Percentiles rank a stretch among this genome's conserved stretches.
Evolutionary conservation across 495 filamentous ascomycete species (phyloP).

Genomic region (Collariella sp.): DNA sequence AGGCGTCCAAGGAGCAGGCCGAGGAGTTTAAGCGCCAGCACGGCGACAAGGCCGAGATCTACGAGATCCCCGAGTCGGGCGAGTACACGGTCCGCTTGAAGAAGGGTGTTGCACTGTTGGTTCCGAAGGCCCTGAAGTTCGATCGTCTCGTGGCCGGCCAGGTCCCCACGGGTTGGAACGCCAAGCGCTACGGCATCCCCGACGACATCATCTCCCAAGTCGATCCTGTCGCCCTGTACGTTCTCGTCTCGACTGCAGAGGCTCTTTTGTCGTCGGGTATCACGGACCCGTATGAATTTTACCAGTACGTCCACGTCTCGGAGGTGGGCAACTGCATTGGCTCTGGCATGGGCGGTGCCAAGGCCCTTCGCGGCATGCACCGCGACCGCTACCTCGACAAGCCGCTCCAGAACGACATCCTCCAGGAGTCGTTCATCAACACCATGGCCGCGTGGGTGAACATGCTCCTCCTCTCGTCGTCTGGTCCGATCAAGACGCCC

Average conservation of each 20-base stretch:
- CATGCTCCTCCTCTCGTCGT: constrained; percentile 94
- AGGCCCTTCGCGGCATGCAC: constrained; percentile 93
- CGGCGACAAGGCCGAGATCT: constrained; percentile 93
- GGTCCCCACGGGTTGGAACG: constrained; percentile 94
- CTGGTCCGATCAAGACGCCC: constrained; percentile 96
- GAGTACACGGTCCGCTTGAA: constrained; percentile 89
- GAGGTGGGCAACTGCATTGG: constrained; percentile 98
- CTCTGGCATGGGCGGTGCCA: constrained; percentile 91
- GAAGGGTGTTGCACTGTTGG: constrained; percentile 87
- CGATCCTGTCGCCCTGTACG: constrained; percentile 89
- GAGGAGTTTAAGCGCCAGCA: constrained; percentile 96
- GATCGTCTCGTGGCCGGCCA: constrained; percentile 96
- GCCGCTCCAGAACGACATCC: constrained; percentile 97
- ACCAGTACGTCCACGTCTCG: constrained; percentile 97
- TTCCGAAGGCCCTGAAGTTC: constrained; percentile 94
- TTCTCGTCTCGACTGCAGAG: constrained; percentile 88
- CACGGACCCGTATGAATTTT: constrained; percentile 99
- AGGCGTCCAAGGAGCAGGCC: constrained; percentile 92
- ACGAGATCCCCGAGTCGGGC: constrained; percentile 88
- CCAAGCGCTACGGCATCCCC: constrained; percentile 86
- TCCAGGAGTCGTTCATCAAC: constrained; percentile 99
- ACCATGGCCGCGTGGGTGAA: constrained; percentile 99
- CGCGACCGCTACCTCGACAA: constrained; percentile 95
- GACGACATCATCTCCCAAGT: constrained; percentile 98
- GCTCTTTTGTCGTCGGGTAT: constrained; percentile 86